These are phyloP conservation scores for Psilocybe cubensis DNA, from an alignment of 768 basidiomycete genomes.

Conservation along the genomic window DNA sequence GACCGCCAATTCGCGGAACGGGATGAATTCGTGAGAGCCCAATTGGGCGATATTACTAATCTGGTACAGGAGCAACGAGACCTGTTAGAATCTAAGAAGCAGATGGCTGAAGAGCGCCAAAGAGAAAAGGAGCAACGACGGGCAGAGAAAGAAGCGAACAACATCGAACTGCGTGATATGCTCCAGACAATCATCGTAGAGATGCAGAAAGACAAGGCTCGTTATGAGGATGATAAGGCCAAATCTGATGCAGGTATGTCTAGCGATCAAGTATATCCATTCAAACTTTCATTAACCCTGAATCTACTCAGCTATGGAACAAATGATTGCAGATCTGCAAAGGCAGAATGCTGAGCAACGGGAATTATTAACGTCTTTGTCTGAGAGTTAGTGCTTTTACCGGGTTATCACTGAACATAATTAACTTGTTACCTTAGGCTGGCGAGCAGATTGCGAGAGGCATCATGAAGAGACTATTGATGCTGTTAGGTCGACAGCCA, in stretches of 20 bases:
- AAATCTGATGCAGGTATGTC: slow-evolving; percentile 57
- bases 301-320: slow-evolving; percentile 53
- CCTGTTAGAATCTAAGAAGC: slow-evolving; percentile 60
- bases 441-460: slow-evolving; percentile 65
- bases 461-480: slow-evolving; percentile 72
- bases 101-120: slow-evolving; percentile 63
- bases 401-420: neutral
- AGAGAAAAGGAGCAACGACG: slow-evolving; percentile 63
- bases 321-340: slow-evolving; percentile 59
- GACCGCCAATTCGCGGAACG: slow-evolving; percentile 59
- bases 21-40: slow-evolving; percentile 59
- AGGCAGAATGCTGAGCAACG: slow-evolving; percentile 64
- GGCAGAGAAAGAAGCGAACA: slow-evolving; percentile 59
- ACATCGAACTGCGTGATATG: slow-evolving; percentile 63
- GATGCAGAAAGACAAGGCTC: slow-evolving; percentile 52
- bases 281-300: slow-evolving; percentile 15
- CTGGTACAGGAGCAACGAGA: slow-evolving; percentile 70
- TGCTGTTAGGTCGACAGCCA: slow-evolving; percentile 70
- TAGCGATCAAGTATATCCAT: neutral
- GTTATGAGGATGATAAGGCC: slow-evolving; percentile 55
- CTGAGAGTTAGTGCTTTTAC: slow-evolving; percentile 51
- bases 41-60: slow-evolving; percentile 74
- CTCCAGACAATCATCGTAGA: slow-evolving; percentile 61
- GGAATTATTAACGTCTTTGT: slow-evolving; percentile 55
- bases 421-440: slow-evolving; percentile 45